phyloP scores from a whole-genome alignment of 768 basidiomycete genomes.

The Leccinum obscurum region DNA sequence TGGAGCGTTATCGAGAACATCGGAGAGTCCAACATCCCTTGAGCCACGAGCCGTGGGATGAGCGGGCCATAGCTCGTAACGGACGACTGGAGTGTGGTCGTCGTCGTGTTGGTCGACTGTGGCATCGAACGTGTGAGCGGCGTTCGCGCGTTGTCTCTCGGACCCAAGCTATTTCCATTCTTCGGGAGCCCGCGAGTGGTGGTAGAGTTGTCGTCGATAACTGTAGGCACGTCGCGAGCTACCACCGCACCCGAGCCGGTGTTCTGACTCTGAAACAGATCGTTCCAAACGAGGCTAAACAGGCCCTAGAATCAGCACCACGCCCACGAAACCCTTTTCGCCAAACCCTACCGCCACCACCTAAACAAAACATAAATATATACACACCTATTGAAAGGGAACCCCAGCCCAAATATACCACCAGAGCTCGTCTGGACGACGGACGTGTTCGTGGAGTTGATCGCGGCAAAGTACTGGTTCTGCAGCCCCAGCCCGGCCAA shows the following conservation, averaged over 20 bases:
- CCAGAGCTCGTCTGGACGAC: constrained; percentile 54
- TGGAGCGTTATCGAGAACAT: constrained; percentile 65
- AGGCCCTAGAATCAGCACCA: constrained; percentile 1
- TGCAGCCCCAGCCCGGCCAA: constrained; percentile 52
- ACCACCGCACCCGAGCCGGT: too few species aligned
- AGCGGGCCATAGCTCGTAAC: constrained; percentile 46
- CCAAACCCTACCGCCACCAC: neutral
- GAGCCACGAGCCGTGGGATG: constrained; percentile 45
- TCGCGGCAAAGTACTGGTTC: constrained; percentile 63
- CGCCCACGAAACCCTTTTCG: neutral
- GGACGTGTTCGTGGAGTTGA: constrained; percentile 68
- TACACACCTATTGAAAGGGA: constrained; percentile 66
- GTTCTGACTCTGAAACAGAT: constrained; percentile 30
- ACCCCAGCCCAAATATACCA: constrained; percentile 76
- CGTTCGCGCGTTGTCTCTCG: constrained; percentile 2
- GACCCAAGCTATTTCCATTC: neutral
- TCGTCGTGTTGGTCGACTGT: constrained; percentile 7
- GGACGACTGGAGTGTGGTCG: constrained; percentile 39
- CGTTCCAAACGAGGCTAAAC: constrained; percentile 48
- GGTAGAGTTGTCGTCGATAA: too few species aligned
- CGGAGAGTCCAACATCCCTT: constrained; percentile 38
- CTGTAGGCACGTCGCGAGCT: neutral
- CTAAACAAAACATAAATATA: neutral
- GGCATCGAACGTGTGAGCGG: constrained; percentile 8
- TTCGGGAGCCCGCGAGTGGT: neutral